Base-by-base conservation (phyloP, 202 grass and related monocot species). In the Elaeis oleifera region DNA sequence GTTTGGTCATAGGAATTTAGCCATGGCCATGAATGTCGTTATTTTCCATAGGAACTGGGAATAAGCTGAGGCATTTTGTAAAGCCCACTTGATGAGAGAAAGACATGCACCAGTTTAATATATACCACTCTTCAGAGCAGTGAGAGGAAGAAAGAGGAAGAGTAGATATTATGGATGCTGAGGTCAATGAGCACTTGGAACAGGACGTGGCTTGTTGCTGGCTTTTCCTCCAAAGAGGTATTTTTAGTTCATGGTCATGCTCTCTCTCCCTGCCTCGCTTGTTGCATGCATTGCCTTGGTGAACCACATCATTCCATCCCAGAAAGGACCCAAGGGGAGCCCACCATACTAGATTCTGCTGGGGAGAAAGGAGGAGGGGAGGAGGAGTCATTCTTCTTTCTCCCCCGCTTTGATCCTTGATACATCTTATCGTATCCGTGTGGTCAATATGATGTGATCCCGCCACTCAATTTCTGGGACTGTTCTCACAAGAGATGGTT, bases 121-220 rank as follows among this genome's bases (percentile, higher is more conserved):
- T 20, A 20, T 20, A 60, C 26, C 26, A n/a, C 27, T 39, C 28
- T 18, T 60, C 64, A 68, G 57, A 77, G 56, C 36, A 14, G 59
- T 62, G 74, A 64, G 29, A 16, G 13, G 29, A 28, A 19, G 51
- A 18, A 53, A 16, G 51, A 55, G 9, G 6, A 22, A 55, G 58
- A 39, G 0, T 20, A 20, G 58, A 60, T 60, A 14, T 60, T 27
- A 60, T 60, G 58, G 62, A 78, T 59, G 63, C 50, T 78, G 58
- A 54, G 59, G 32, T 54, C 67, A 58, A 64, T 71, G 50, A 78
- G 75, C 59, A 71, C 75, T 71, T 60, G 21, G 66, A 26, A 13
- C 51, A 48, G 44, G 20, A 20, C 5, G 65, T 28, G 53, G 17
- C 48, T 64, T 67, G 50, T 59, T 78, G 67, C 71, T 78, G 53